Evolutionary conservation across 75 land plant species (phyloP), one percentile per base, ranked within the genome.

Genomic region (Cupressus sempervirens): DNA sequence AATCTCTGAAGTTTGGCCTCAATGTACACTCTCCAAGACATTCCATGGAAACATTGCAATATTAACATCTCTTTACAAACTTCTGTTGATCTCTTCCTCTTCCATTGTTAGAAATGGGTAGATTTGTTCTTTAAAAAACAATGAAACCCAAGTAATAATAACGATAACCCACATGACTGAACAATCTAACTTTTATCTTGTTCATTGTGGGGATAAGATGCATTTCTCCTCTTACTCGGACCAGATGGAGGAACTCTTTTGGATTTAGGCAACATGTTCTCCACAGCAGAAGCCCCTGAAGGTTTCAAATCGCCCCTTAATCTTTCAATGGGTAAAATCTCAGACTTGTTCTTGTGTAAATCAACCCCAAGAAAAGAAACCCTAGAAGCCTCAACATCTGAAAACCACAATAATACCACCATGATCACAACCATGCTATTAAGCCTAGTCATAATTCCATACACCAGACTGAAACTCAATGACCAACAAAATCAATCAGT

Each of bases 231-330:
- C n/a, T 70, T 70, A 30, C 73, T 70, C 7, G 73, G 73, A 2
- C 73, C 73, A 8, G 73, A 70, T 70, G 73, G 11, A 70, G 73
- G 73, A 70, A 70, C 73, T 70, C 34, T 70, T 70, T 30, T n/a
- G 30, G 73, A 1, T 34, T 70, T 70, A 7, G 73, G 73, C 73
- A 70, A 70, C 73, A 70, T 70, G n/a, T 70, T 70, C 73, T 70
- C 73, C 73, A 70, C 30, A 30, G 73, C 29, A 70, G 73, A 70
- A 2, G 29, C 34, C 73, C 73, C 73, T 30, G 73, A 70, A 58
- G 16, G 65, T 18, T 58, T 58, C 65, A 58, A 26, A 58, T 58
- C 20, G 23, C 65, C 65, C 26, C 65, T 18, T 18, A 58, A 16
- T 58, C 65, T 18, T 2, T 58, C 65, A 58, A 58, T 18, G 29